phyloP scores from a whole-genome alignment of 768 basidiomycete species.

The Russula dissimulans region DNA sequence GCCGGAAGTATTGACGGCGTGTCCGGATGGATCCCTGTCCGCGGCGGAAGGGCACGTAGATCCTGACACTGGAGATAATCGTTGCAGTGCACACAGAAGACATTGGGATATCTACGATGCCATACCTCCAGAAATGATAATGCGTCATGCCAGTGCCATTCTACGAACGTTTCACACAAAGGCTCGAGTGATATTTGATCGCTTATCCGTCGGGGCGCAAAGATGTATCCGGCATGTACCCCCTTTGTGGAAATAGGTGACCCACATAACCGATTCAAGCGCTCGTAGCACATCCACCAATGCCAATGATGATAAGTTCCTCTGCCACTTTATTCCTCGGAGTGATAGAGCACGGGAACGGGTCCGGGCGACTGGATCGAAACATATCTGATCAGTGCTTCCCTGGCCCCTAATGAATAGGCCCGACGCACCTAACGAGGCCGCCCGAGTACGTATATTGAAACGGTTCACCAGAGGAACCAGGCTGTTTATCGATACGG shows the following conservation, averaged over 20 bases:
- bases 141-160: no score
- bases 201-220: no score
- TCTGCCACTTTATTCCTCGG: not conserved
- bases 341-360: not conserved
- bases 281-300: no score
- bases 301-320: not conserved
- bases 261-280: not conserved
- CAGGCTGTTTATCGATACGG: not conserved
- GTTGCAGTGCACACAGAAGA: no score
- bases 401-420: not conserved
- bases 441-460: not conserved
- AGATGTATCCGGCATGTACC: not conserved
- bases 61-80: no score
- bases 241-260: not conserved
- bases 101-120: no score
- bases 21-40: no score
- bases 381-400: not conserved
- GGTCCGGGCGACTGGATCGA: not conserved
- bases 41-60: no score
- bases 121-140: no score
- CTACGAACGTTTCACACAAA: no score
- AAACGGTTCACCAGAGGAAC: not conserved
- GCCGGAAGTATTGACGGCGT: no score
- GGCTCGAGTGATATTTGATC: no score
- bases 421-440: not conserved